phyloP scores from a whole-genome alignment of 768 basidiomycete genomes.

The Russula olivacea region DNA sequence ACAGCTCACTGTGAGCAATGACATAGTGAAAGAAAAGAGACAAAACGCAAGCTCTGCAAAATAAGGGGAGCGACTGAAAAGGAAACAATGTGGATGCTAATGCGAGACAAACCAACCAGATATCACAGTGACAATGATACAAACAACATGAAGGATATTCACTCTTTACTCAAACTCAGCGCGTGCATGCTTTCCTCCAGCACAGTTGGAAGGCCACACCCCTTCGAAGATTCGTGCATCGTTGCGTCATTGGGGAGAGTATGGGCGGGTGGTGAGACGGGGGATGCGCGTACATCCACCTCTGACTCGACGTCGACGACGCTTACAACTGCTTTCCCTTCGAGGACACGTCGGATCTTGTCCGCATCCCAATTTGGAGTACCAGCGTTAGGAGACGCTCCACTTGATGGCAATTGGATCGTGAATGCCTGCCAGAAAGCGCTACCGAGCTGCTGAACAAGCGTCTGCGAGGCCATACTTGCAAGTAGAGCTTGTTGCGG shows the following conservation, averaged over 20 bases:
- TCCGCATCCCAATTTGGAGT: conserved; percentile 49
- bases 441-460: conserved; percentile 60
- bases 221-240: conserved; percentile 14
- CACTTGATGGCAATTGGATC: conserved; percentile 34
- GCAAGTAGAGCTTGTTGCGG: conserved; percentile 52
- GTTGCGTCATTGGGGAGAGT: neutral
- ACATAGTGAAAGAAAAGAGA: neutral
- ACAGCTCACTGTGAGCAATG: neutral
- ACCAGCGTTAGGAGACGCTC: conserved; percentile 24
- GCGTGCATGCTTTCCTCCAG: conserved; percentile 66
- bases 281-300: neutral
- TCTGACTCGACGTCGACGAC: conserved; percentile 67
- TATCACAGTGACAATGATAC: conserved; percentile 7
- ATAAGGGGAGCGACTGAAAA: neutral
- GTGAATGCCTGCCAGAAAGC: conserved; percentile 93
- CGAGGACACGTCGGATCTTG: conserved; percentile 74
- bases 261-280: neutral
- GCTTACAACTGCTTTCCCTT: conserved; percentile 72
- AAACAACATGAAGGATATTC: neutral
- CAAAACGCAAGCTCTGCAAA: neutral
- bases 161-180: conserved; percentile 51
- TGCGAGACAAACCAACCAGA: conserved; percentile 10
- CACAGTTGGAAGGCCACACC: neutral
- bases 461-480: conserved; percentile 68
- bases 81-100: conserved; percentile 11